Conservation (phyloP, 2,329 filamentous ascomycete genomes). For the Fusarium sublunatum region DNA sequence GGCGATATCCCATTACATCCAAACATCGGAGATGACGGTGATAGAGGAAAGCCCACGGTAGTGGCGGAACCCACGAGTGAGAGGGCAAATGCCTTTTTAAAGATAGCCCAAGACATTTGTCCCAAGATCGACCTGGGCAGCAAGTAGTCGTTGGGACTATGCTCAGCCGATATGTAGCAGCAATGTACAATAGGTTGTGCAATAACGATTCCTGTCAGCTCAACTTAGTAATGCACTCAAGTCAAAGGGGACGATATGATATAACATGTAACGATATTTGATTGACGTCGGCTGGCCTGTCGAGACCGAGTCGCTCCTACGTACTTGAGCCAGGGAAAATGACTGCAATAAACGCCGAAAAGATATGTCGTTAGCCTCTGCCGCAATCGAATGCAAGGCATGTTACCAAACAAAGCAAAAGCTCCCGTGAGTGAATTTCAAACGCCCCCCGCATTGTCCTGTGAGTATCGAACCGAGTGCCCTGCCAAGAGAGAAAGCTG, state of each 20-base stretch:
- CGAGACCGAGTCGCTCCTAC: constrained; percentile 34
- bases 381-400: constrained; percentile 49
- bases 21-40: constrained; percentile 86
- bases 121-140: constrained; percentile 55
- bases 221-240: constrained; percentile 35
- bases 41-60: constrained; percentile 88
- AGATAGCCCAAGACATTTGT: constrained; percentile 70
- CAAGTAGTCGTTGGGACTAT: constrained; percentile 6
- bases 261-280: constrained; percentile 33
- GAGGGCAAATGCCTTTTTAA: constrained; percentile 76
- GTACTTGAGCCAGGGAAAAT: constrained; percentile 37
- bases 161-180: constrained; percentile 13
- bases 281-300: constrained; percentile 36
- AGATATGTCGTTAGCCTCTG: constrained; percentile 57
- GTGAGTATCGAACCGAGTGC: constrained; percentile 33
- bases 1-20: constrained; percentile 91
- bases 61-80: constrained; percentile 84
- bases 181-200: constrained; percentile 3
- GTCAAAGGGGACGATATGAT: constrained; percentile 8
- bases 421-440: constrained; percentile 38
- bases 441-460: constrained; percentile 42
- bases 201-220: constrained; percentile 26
- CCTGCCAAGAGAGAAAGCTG: constrained; percentile 45
- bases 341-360: constrained; percentile 43
- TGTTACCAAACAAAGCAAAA: constrained; percentile 52